A percentile compares a stretch with the other conserved stretches of the same genome.
Conservation (phyloP, 2,329 filamentous ascomycete species). For the Fusarium sp. region DNA sequence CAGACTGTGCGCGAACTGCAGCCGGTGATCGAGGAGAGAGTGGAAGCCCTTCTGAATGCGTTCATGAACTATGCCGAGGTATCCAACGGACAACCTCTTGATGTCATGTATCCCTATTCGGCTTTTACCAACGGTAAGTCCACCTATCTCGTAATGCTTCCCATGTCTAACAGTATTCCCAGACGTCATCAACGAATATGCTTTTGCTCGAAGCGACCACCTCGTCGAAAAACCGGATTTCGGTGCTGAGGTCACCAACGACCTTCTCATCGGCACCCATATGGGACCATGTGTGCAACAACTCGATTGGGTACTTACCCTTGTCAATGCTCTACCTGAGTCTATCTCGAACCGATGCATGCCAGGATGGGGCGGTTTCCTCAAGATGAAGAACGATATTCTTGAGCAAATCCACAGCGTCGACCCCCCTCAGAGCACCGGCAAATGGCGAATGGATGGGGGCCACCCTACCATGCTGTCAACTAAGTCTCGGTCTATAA, state of each 20-base stretch:
- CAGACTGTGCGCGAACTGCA: constrained; percentile 55
- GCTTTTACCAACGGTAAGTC: constrained; percentile 54
- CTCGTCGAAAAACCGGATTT: constrained; percentile 52
- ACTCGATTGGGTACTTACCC: constrained; percentile 51
- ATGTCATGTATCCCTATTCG: constrained; percentile 54
- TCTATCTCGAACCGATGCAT: constrained; percentile 52
- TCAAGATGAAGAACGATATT: constrained; percentile 56
- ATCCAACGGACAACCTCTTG: constrained; percentile 46
- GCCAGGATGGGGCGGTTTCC: constrained; percentile 54
- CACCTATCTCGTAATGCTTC: background rate
- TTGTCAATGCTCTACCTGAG: constrained; percentile 54
- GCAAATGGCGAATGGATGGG: constrained; percentile 51
- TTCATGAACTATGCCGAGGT: constrained; percentile 47
- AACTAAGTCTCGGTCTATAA: constrained; percentile 48
- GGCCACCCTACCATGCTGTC: constrained; percentile 54
- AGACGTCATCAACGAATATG: constrained; percentile 57
- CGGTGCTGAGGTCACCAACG: constrained; percentile 52
- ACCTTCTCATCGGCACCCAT: constrained; percentile 54
- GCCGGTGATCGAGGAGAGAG: constrained; percentile 53
- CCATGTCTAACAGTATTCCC: background rate
- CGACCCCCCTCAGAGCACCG: constrained; percentile 50
- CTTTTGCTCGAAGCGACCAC: constrained; percentile 53
- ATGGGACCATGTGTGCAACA: constrained; percentile 54
- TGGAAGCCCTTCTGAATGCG: constrained; percentile 50
- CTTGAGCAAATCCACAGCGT: constrained; percentile 53